Evolutionary conservation across 306 rosid genomes (phyloP), one percentile per base, ranked within the genome.

Genomic region (Castanopsis chinensis): DNA sequence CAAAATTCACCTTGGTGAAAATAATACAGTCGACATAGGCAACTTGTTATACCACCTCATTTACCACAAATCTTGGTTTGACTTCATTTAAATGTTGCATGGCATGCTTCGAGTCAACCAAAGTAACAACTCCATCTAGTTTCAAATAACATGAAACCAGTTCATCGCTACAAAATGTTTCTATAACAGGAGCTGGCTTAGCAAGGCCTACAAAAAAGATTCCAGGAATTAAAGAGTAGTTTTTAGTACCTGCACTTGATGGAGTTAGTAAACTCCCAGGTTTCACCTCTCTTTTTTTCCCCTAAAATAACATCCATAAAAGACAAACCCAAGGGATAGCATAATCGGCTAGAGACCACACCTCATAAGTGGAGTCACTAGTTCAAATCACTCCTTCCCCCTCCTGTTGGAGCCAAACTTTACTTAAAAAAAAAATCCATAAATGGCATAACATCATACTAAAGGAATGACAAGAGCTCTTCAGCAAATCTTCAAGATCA

Each of bases 21-120:
- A 94, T 91, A 78, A 94, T 89, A 64, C 94, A 91, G 74, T 92
- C 97, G 75, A 96, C 97, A 84, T 89, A 94, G 56, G 97, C 98
- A 75, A 94, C 91, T 86, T 94, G 98, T 76, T 94, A 97, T 33
- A 92, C 91, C 5, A 97, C 96, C 87, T 90, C 98, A 78, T 92
- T 94, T 71, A 94, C 98, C 73, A 94, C 98, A 90, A 94, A 92
- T 82, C 96, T 90, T 35, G 98, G 97, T 84, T 94, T 94, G 61
- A 94, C 89, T 84, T 94, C 97, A 76, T 90, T 86, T 77, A 94
- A 79, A 76, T 89, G 98, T 80, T 78, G 84, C 93, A 92, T 83
- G 54, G 91, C 94, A 74, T 94, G 93, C 91, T 90, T 94, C 85
- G 89, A 88, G 73, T 94, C 98, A 80, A 94, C 96, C 89, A 94